phyloP scores from a whole-genome alignment of 495 filamentous ascomycete genomes.

The Aspergillus saccharolyticus region DNA sequence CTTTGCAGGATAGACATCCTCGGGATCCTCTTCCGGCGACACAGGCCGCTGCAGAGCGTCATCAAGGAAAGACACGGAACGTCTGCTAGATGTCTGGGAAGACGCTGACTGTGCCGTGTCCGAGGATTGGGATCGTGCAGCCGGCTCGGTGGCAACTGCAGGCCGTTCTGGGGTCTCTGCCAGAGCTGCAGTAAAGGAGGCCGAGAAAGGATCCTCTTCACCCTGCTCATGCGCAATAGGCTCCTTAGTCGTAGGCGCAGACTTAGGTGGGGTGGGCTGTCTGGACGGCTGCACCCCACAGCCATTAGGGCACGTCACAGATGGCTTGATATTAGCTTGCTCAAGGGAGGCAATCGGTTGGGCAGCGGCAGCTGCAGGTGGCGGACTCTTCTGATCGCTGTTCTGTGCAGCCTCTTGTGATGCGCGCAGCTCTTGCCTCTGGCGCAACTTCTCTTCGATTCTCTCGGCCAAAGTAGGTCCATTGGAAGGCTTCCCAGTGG shows the following conservation, averaged over 20 bases:
- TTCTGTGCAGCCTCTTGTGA: not conserved
- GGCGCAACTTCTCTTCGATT: conserved; percentile 1
- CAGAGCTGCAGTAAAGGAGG: not conserved
- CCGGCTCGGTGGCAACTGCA: not conserved
- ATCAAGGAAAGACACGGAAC: conserved; percentile 24
- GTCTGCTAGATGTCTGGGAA: conserved; percentile 8
- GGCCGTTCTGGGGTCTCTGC: not conserved
- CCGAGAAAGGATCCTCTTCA: not conserved
- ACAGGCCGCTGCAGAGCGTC: conserved; percentile 9
- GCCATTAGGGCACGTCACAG: not conserved
- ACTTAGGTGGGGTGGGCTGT: not conserved
- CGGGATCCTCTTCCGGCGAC: conserved; percentile 2
- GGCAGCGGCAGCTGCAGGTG: not conserved
- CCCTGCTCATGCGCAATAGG: not conserved
- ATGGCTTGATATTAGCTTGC: not conserved
- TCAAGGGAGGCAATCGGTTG: not conserved
- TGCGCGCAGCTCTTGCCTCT: conserved; percentile 1
- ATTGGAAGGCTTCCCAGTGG: not conserved
- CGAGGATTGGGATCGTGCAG: not conserved
- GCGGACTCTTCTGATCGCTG: conserved; percentile 4
- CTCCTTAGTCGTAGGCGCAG: not conserved
- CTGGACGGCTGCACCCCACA: not conserved
- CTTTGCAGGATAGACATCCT: conserved; percentile 7
- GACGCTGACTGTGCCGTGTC: conserved; percentile 3
- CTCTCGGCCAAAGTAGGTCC: conserved; percentile 1